These are phyloP conservation scores for Geranomyces michiganensis DNA, from an alignment of 192 early-diverging fungal species.

Conservation along the genomic window DNA sequence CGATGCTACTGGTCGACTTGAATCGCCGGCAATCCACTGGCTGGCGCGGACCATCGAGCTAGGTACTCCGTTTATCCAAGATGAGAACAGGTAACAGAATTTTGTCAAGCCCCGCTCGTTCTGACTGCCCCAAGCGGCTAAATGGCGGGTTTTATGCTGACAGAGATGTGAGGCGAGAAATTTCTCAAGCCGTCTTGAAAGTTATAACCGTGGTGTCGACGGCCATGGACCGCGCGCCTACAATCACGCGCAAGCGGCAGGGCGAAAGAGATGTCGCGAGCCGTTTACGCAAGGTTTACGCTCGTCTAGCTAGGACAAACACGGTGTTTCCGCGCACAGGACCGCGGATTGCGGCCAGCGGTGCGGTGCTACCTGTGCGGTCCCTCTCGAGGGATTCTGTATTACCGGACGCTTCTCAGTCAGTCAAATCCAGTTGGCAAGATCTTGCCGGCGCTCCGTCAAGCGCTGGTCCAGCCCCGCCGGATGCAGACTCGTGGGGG, in stretches of 20 bases:
- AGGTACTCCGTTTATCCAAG: constrained; percentile 26
- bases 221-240: constrained; percentile 28
- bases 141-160: neutral
- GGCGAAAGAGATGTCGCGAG: constrained; percentile 23
- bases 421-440: neutral
- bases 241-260: constrained; percentile 27
- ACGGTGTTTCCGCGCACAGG: constrained; percentile 26
- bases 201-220: constrained; percentile 12
- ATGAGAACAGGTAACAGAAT: constrained; percentile 23
- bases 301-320: neutral
- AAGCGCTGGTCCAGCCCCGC: neutral
- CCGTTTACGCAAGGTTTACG: constrained; percentile 23
- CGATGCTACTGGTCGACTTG: neutral
- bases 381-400: neutral
- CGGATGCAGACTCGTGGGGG: neutral
- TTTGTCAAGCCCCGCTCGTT: neutral
- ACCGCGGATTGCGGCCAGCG: neutral
- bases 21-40: constrained; percentile 19
- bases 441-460: neutral
- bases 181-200: constrained; percentile 6
- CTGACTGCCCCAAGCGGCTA: neutral
- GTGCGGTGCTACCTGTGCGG: neutral
- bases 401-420: neutral
- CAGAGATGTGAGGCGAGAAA: constrained; percentile 27
- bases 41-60: constrained; percentile 19